A percentile compares a stretch with the other conserved stretches of the same genome.
Evolutionary conservation across 108 stramenopile genomes (phyloP).

Genomic region (Nitzschia sp.): DNA sequence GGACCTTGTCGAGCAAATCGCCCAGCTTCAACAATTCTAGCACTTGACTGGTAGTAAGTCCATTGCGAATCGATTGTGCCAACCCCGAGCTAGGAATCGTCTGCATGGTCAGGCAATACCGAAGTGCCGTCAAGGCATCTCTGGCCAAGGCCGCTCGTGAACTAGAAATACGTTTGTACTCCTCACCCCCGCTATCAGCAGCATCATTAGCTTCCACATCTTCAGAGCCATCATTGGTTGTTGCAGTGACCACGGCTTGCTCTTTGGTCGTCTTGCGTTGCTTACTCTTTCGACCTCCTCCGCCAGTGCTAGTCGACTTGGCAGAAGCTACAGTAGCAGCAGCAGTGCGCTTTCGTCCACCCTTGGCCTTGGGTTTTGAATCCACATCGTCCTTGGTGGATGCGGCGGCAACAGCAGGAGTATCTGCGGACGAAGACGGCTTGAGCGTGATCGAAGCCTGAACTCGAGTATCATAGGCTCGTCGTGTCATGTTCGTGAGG

Average conservation of each 20-base stretch:
- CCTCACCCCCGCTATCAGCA: background rate
- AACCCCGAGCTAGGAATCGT: slow-evolving; percentile 10
- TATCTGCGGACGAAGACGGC: background rate
- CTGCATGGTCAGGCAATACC: slow-evolving; percentile 14
- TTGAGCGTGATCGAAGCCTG: background rate
- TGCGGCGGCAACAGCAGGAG: background rate
- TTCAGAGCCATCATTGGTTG: too few relatives aligned
- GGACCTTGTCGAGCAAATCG: slow-evolving; percentile 20
- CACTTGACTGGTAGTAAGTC: background rate
- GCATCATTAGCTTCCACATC: too few relatives aligned
- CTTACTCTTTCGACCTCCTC: slow-evolving; percentile 6
- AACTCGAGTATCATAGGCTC: slow-evolving; percentile 17
- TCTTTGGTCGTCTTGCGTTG: background rate
- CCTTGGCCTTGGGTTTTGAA: slow-evolving; percentile 5
- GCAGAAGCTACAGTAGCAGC: too few relatives aligned
- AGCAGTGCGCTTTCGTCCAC: background rate
- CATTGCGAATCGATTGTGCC: slow-evolving; percentile 18
- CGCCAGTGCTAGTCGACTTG: too few relatives aligned
- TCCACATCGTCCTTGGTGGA: background rate
- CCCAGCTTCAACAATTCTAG: slow-evolving; percentile 21
- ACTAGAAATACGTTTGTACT: slow-evolving; percentile 10
- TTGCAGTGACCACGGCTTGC: background rate
- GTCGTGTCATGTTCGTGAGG: slow-evolving; percentile 13
- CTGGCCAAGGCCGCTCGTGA: slow-evolving; percentile 10
- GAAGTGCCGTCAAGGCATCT: slow-evolving; percentile 29